phyloP scores from a whole-genome alignment of 148 eudicot species.

The Rhododendron griersonianum region DNA sequence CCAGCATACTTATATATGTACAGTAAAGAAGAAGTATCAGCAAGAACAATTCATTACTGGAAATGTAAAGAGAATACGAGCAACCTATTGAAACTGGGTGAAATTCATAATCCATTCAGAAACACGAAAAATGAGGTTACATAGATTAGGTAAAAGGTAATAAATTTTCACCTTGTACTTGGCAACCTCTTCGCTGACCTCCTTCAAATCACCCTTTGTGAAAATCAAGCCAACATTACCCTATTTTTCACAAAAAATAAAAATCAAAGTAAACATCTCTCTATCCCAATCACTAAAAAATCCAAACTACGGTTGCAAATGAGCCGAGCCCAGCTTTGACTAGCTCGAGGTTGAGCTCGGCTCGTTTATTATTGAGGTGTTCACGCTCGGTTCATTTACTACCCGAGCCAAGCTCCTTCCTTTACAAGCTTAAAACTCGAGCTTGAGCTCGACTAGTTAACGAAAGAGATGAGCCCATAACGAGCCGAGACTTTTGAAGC shows the following conservation, averaged over 20 bases:
- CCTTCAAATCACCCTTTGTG: conserved; percentile 47
- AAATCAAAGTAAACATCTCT: not conserved
- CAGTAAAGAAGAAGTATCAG: not conserved
- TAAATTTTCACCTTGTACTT: conserved; percentile 33
- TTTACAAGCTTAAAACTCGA: not conserved
- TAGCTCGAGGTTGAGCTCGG: not conserved
- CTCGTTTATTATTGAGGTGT: no score
- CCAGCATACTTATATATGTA: not conserved
- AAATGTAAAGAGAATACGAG: not conserved
- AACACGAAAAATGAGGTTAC: not conserved
- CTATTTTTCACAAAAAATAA: conserved; percentile 7
- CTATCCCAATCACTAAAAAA: not conserved
- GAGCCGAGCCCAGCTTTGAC: not conserved
- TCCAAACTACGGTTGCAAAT: not conserved
- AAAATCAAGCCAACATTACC: conserved; percentile 48
- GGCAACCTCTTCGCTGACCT: conserved; percentile 43
- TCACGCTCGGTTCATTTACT: no score
- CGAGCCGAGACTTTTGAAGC: no score
- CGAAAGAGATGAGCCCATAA: no score
- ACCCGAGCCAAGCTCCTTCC: not conserved
- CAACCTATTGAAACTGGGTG: not conserved
- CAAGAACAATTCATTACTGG: not conserved
- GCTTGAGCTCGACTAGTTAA: not conserved
- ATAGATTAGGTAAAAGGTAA: not conserved
- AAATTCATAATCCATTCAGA: not conserved